A percentile compares a stretch with the other conserved stretches of the same genome.
Conservation (phyloP, 305 asterid genomes). For the Striga hermonthica region DNA sequence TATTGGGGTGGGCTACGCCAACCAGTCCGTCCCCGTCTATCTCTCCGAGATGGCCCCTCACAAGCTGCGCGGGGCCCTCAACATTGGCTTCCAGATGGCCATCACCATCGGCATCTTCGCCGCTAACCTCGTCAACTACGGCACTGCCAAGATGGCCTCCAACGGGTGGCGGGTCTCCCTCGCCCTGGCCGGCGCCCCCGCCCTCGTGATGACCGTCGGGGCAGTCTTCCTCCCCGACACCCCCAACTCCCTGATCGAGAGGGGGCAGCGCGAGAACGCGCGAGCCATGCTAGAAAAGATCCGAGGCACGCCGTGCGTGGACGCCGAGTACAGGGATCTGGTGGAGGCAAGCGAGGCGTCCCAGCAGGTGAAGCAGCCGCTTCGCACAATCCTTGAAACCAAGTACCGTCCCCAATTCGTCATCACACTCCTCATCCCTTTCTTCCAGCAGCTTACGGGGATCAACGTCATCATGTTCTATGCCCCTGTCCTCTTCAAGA, state of each 20-base stretch:
- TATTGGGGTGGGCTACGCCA: constrained; percentile 63
- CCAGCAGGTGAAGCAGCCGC: constrained; percentile 41
- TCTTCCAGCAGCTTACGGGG: constrained; percentile 64
- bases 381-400: constrained; percentile 44
- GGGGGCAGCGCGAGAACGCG: constrained; percentile 41
- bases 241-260: constrained; percentile 58
- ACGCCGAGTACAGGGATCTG: constrained; percentile 46
- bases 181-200: constrained; percentile 58
- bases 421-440: constrained; percentile 52
- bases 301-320: constrained; percentile 44
- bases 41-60: constrained; percentile 71
- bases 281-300: constrained; percentile 36
- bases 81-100: constrained; percentile 56
- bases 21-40: constrained; percentile 69
- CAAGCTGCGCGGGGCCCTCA: constrained; percentile 65
- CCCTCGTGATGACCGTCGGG: constrained; percentile 47
- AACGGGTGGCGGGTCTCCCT: constrained; percentile 69
- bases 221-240: constrained; percentile 58
- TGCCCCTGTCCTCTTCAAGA: constrained; percentile 55
- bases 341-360: constrained; percentile 53
- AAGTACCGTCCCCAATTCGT: constrained; percentile 54
- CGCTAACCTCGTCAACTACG: constrained; percentile 56
- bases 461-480: constrained; percentile 64
- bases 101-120: constrained; percentile 56
- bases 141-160: constrained; percentile 52